A percentile compares a stretch with the other conserved stretches of the same genome.
These are phyloP conservation scores for Caloboletus firmus DNA, from an alignment of 1,284 basidiomycete species.

Conservation along the genomic window DNA sequence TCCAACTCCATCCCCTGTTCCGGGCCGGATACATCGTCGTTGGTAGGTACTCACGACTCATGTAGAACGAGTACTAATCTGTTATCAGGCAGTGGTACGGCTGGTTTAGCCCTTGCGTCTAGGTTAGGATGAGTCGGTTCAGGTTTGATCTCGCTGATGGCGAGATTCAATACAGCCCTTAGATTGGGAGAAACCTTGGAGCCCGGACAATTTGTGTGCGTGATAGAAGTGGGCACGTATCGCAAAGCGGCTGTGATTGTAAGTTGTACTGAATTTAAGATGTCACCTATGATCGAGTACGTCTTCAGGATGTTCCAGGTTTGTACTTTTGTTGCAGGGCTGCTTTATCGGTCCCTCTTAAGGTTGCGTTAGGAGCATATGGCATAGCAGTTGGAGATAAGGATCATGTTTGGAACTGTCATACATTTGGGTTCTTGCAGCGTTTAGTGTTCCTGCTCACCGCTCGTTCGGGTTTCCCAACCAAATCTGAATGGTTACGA, in stretches of 20 bases:
- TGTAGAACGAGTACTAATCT: neutral
- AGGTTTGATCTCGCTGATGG: neutral
- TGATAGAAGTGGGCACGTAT: slow-evolving; percentile 22
- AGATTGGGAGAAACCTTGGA: slow-evolving; percentile 19
- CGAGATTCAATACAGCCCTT: neutral
- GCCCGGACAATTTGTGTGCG: slow-evolving; percentile 19
- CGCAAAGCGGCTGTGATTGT: slow-evolving; percentile 13
- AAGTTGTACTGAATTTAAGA: neutral
- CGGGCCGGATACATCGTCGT: slow-evolving; percentile 23
- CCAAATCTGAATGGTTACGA: slow-evolving; percentile 4
- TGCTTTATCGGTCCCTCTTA: neutral
- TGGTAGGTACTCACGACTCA: slow-evolving; percentile 4
- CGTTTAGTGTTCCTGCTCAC: neutral
- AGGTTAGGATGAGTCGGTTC: slow-evolving; percentile 6
- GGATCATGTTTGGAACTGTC: slow-evolving; percentile 22
- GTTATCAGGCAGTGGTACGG: slow-evolving; percentile 18
- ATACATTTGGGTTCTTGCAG: slow-evolving; percentile 6
- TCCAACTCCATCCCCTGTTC: neutral
- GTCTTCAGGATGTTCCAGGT: slow-evolving; percentile 21
- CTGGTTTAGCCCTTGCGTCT: slow-evolving; percentile 21
- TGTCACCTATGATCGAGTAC: neutral
- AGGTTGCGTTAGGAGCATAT: slow-evolving; percentile 1
- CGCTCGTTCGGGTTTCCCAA: slow-evolving; percentile 15
- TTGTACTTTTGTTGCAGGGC: neutral
- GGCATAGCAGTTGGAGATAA: slow-evolving; percentile 9